Base-by-base conservation (phyloP, 177 flowering plant species). In the Vitis hybrid region DNA sequence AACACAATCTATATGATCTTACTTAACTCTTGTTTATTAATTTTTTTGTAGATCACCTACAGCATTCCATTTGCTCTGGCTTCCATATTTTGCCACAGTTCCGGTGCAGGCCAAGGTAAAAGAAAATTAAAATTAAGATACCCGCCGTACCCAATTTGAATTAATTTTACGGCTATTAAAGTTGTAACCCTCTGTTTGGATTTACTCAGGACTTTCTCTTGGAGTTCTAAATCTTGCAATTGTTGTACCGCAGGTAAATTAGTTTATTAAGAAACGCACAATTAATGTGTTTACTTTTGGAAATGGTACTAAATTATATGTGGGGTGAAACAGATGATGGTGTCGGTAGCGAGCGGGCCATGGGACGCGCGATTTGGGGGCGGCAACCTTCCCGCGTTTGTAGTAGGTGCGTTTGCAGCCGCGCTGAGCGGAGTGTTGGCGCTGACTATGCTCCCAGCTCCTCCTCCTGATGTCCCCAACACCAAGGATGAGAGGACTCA, bases 51-150 rank as follows among this genome's bases (percentile, higher is more conserved):
- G 93, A 76, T 88, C 1, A 88, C 92, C 6, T 91, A 58, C 62
- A 91, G 94, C 62, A 70, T 89, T 52, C 97, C 97, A 1, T 92
- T 83, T 69, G 91, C 97, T 40, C 52, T 89, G 48, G 94, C 94
- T 16, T 86, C 97, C 21, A 88, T 86, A 57, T 88, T 75, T 62
- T 84, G 86, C 3, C 74, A 61, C 60, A 51, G 70, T 27, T 68
- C 82, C 3, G 91, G 88, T 55, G 81, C 90, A 1, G 97, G 96
- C 12, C 97, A 86, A 86, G 94, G 92, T 88, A 78, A 49, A 5
- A 24, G 46, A 35, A 35, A 35, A 35, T 35, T 35, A 35, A 35
- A 35, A 35, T 35, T 35, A 35, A 35, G 3, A 35, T 6, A 6
- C 27, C 18, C 1, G 18, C 18, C 24, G 5, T 50, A 13, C 52